Evolutionary conservation across 225 moss, liverwort and hornwort genomes (phyloP).

Genomic region (Pseudoscleropodium purum): DNA sequence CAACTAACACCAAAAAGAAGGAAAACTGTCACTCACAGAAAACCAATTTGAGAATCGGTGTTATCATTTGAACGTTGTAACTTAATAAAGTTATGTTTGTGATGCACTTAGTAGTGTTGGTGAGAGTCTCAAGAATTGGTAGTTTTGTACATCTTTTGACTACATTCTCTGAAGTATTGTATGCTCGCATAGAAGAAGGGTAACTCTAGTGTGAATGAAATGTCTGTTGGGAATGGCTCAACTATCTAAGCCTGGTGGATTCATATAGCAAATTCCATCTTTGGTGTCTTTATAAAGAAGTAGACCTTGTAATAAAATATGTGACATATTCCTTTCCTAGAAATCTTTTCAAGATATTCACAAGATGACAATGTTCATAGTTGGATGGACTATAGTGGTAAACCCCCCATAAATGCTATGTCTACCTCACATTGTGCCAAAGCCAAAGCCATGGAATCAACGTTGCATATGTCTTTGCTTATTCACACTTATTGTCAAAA

Average conservation of each 20-base stretch:
- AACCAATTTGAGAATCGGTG: too few species aligned
- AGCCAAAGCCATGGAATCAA: background rate
- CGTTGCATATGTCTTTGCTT: background rate
- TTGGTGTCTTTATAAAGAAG: background rate
- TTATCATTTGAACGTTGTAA: background rate
- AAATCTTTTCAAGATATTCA: accelerated
- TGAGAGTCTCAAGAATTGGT: accelerated
- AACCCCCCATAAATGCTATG: accelerated
- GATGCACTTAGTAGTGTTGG: background rate
- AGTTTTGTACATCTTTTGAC: background rate
- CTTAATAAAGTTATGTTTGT: background rate
- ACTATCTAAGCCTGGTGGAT: background rate
- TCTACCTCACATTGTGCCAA: background rate
- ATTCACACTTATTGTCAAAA: background rate
- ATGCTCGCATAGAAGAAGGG: background rate
- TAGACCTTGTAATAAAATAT: accelerated
- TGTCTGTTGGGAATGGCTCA: background rate
- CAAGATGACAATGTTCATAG: accelerated
- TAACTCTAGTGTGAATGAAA: accelerated
- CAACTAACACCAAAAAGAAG: too few species aligned
- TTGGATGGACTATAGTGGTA: background rate
- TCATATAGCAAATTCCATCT: accelerated
- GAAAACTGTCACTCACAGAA: too few species aligned
- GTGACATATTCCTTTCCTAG: accelerated
- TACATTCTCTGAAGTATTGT: background rate